Conservation (phyloP, 768 basidiomycete genomes). For the Boletus subparvulus region DNA sequence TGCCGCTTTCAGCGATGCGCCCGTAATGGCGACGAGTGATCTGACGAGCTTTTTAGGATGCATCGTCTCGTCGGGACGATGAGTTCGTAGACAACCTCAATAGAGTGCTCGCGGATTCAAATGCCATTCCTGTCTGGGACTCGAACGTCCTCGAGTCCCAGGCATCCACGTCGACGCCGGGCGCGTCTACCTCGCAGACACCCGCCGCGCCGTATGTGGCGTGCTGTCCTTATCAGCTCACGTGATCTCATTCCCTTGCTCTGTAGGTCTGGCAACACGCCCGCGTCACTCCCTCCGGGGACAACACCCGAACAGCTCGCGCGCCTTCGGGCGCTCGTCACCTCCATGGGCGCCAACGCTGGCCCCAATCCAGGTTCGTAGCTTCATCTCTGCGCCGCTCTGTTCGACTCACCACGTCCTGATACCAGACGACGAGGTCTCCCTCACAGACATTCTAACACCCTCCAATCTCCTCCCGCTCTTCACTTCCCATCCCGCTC, state of each 20-base stretch:
- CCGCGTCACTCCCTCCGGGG: conserved; percentile 9
- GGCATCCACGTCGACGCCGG: conserved; percentile 45
- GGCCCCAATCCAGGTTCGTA: conserved; percentile 17
- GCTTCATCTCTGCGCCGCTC: not conserved
- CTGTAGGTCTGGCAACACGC: conserved; percentile 10
- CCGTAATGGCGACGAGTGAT: not conserved
- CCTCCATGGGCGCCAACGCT: conserved; percentile 40
- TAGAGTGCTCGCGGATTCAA: conserved; percentile 64
- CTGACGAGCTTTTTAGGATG: conserved; percentile 48
- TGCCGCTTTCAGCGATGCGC: not conserved
- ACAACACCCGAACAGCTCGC: conserved; percentile 66
- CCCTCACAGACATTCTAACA: conserved; percentile 75
- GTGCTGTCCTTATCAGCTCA: not conserved
- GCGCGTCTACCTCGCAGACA: conserved; percentile 34
- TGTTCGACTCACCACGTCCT: conserved; percentile 1
- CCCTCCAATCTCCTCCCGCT: conserved; percentile 70
- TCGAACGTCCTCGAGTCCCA: conserved; percentile 38
- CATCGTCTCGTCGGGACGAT: conserved; percentile 61
- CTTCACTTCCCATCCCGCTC: conserved; percentile 65
- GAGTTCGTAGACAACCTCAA: conserved; percentile 77
- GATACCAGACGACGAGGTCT: conserved; percentile 44
- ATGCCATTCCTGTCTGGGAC: conserved; percentile 60
- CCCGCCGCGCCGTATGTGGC: conserved; percentile 28
- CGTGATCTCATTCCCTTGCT: not conserved
- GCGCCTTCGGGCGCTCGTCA: conserved; percentile 55